A percentile compares a stretch with the other conserved stretches of the same genome.
phyloP scores from a whole-genome alignment of 2,329 filamentous ascomycete genomes.

The Phoma herbarum region DNA sequence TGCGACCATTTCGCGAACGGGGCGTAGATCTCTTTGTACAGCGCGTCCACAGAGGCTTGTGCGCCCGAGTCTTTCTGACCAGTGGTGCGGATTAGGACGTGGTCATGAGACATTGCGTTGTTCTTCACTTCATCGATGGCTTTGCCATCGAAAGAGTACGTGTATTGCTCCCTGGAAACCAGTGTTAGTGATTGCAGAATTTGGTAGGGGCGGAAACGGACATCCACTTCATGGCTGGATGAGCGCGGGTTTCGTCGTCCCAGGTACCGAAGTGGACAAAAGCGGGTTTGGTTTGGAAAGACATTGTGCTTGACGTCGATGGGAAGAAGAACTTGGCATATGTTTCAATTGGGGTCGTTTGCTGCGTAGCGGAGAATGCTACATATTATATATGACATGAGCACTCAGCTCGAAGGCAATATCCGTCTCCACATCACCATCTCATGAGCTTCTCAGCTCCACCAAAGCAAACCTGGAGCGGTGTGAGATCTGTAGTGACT shows the following conservation, averaged over 20 bases:
- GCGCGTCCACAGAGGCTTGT: constrained; percentile 1
- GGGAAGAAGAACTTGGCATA: not conserved
- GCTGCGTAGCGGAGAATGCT: not conserved
- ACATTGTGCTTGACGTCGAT: constrained; percentile 11
- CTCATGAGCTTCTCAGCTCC: not conserved
- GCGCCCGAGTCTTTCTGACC: constrained; percentile 19
- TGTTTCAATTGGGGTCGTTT: not conserved
- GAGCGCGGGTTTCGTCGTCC: constrained; percentile 21
- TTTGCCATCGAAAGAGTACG: constrained; percentile 16
- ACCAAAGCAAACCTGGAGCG: not conserved
- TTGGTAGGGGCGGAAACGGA: too few species aligned
- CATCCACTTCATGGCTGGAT: constrained; percentile 29
- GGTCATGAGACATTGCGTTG: constrained; percentile 9
- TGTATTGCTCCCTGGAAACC: constrained; percentile 25
- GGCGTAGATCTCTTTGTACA: constrained; percentile 23
- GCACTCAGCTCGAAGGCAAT: not conserved
- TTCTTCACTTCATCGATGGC: constrained; percentile 12
- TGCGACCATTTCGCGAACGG: constrained; percentile 17
- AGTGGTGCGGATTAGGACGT: constrained; percentile 17
- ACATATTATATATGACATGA: not conserved
- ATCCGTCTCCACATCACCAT: not conserved
- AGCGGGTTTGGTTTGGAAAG: constrained; percentile 23
- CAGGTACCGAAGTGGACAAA: constrained; percentile 23
- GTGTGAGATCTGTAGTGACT: not conserved
- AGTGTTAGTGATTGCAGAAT: too few species aligned